Percentiles rank a stretch among this genome's conserved stretches.
Evolutionary conservation across 441 rosid genomes (phyloP).

Genomic region (Pelargonium cotyledonis): DNA sequence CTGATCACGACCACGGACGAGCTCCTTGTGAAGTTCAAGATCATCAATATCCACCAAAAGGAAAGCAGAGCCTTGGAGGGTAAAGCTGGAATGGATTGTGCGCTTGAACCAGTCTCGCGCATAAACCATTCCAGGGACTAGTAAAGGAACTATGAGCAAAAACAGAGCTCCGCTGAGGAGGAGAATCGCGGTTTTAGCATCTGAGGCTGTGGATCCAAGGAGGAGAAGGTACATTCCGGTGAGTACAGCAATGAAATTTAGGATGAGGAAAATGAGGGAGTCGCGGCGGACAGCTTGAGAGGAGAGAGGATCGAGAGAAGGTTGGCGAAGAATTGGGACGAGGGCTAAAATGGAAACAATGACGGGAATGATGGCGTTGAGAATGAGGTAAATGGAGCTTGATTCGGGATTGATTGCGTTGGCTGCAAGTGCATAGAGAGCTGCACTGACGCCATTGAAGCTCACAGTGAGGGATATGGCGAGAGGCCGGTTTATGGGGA

Average conservation of each 20-base stretch:
- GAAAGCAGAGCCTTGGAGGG: constrained; percentile 51
- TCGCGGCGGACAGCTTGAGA: constrained; percentile 66
- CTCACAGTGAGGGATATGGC: constrained; percentile 85
- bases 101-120: constrained; percentile 70
- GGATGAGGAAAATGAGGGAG: constrained; percentile 57
- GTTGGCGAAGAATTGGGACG: constrained; percentile 78
- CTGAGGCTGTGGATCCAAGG: constrained; percentile 35
- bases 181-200: constrained; percentile 33
- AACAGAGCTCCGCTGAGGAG: constrained; percentile 67
- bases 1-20: constrained; percentile 34
- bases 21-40: constrained; percentile 78
- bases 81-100: constrained; percentile 57
- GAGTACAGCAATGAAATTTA: constrained; percentile 56
- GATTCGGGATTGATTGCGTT: constrained; percentile 57
- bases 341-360: constrained; percentile 50
- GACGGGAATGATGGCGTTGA: constrained; percentile 73
- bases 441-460: constrained; percentile 93
- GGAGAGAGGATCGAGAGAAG: constrained; percentile 63
- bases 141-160: constrained; percentile 60
- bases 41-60: constrained; percentile 68
- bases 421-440: constrained; percentile 68
- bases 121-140: constrained; percentile 70
- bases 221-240: constrained; percentile 78
- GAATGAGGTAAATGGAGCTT: constrained; percentile 54
- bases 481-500: constrained; percentile 65